Evolutionary conservation across 129 eudicot genomes (phyloP).

Genomic region (Cynara cardunculus): DNA sequence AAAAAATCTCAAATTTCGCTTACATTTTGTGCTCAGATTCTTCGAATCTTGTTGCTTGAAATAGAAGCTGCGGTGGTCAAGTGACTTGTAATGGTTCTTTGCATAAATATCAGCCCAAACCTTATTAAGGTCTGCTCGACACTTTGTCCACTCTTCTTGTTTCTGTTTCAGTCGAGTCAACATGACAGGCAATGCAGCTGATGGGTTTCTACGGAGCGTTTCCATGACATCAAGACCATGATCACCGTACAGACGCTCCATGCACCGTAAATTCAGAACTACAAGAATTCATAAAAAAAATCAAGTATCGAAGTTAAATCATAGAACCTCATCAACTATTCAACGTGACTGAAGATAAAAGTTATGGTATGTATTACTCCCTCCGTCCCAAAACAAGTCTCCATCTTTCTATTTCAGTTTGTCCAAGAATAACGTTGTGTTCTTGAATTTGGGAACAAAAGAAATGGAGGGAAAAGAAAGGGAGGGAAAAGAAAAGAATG

Average conservation of each 20-base stretch:
- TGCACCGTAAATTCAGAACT: slow-evolving; percentile 89
- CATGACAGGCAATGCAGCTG: slow-evolving; percentile 69
- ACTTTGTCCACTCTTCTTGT: slow-evolving; percentile 92
- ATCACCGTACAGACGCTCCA: slow-evolving; percentile 94
- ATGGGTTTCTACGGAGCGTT: slow-evolving; percentile 72
- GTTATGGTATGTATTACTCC: neutral
- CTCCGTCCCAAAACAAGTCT: neutral
- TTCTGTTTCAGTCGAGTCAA: slow-evolving; percentile 90
- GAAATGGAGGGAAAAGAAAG: too few relatives aligned
- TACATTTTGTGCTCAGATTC: slow-evolving; percentile 87
- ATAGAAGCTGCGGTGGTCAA: slow-evolving; percentile 96
- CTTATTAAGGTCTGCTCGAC: slow-evolving; percentile 85
- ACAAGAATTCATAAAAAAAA: slow-evolving; percentile 14
- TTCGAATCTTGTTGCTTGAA: slow-evolving; percentile 99
- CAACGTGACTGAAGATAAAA: neutral
- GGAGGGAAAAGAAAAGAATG: too few relatives aligned
- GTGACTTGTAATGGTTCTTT: slow-evolving; percentile 93
- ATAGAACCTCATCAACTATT: neutral
- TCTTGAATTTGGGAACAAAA: too few relatives aligned
- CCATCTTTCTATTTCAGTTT: neutral
- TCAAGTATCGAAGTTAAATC: neutral
- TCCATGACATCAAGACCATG: slow-evolving; percentile 98
- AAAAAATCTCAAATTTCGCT: slow-evolving; percentile 15
- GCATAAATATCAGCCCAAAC: slow-evolving; percentile 98
- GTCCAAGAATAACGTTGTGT: too few relatives aligned